A percentile compares a stretch with the other conserved stretches of the same genome.
Conservation (phyloP, 768 basidiomycete species). For the Russula vinacea region DNA sequence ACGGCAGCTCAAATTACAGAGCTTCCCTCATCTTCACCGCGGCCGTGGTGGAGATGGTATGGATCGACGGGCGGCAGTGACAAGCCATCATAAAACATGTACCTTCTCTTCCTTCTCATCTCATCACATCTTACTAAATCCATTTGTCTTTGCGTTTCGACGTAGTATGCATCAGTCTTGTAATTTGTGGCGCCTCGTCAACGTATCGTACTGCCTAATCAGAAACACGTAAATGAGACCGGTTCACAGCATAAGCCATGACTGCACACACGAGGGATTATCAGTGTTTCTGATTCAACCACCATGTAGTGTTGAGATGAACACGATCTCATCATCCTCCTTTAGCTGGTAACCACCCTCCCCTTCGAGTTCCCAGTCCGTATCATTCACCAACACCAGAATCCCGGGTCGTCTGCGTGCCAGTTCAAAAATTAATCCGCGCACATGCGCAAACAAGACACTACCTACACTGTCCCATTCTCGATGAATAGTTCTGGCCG, state of each 20-base stretch:
- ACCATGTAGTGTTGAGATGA: constrained; percentile 95
- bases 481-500: constrained; percentile 88
- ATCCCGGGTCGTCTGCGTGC: constrained; percentile 84
- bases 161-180: background rate
- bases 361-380: constrained; percentile 26
- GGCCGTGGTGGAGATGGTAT: constrained; percentile 6
- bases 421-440: background rate
- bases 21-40: background rate
- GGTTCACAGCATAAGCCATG: background rate
- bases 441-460: constrained; percentile 6
- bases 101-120: background rate
- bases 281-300: constrained; percentile 45
- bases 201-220: background rate
- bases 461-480: constrained; percentile 74
- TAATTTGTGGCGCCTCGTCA: background rate
- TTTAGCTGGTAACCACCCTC: constrained; percentile 25
- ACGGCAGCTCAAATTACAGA: background rate
- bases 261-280: background rate
- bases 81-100: constrained; percentile 6
- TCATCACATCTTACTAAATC: background rate
- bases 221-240: background rate
- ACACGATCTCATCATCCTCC: constrained; percentile 81
- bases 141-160: background rate
- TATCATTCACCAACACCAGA: constrained; percentile 68
- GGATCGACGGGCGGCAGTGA: background rate